Evolutionary conservation across 2,329 filamentous ascomycete genomes (phyloP).

Genomic region (Triangularia verruculosa): DNA sequence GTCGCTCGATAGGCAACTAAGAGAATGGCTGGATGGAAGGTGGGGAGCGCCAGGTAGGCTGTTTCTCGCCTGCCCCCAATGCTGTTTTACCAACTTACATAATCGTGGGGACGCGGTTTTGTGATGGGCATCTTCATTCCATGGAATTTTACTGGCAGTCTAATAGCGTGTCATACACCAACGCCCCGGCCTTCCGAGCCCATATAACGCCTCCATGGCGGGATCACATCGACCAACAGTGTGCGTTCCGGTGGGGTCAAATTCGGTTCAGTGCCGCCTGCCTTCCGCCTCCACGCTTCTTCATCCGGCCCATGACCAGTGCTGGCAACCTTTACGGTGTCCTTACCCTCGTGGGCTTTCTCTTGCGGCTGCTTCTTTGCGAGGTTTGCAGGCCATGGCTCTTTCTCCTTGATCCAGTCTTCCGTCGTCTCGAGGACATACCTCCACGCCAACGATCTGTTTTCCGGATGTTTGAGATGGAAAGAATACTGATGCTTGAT

Average conservation of each 20-base stretch:
- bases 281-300: constrained; percentile 13
- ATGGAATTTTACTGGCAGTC: too few relatives aligned
- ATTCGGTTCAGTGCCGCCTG: constrained; percentile 18
- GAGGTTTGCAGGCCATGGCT: constrained; percentile 48
- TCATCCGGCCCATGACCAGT: constrained; percentile 16
- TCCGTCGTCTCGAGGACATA: constrained; percentile 49
- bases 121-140: too few relatives aligned
- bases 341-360: constrained; percentile 29
- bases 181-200: too few relatives aligned
- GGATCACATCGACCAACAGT: constrained; percentile 41
- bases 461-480: constrained; percentile 41
- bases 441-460: constrained; percentile 46
- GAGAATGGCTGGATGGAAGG: too few relatives aligned
- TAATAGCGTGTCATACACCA: too few relatives aligned
- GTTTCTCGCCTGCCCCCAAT: too few relatives aligned
- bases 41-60: too few relatives aligned
- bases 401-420: constrained; percentile 45
- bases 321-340: constrained; percentile 30
- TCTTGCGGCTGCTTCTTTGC: constrained; percentile 32
- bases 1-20: too few relatives aligned
- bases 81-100: too few relatives aligned
- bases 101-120: too few relatives aligned
- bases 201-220: constrained; percentile 41
- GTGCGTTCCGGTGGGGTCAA: constrained; percentile 43
- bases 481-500: constrained; percentile 37